Conservation (phyloP, 2,329 filamentous ascomycete genomes). For the Cladosporium halotolerans region DNA sequence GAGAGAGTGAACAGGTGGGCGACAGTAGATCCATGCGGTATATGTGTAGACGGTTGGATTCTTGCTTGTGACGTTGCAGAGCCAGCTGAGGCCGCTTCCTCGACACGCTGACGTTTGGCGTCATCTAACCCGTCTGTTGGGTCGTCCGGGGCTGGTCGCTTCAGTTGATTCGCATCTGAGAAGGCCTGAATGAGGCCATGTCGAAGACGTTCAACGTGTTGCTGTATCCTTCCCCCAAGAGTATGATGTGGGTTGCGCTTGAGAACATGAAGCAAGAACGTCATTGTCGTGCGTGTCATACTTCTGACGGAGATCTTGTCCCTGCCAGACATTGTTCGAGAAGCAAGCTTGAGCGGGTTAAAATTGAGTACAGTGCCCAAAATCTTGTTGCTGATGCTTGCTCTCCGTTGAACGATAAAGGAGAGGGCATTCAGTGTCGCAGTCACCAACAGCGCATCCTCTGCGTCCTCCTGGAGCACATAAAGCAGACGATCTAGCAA, state of each 20-base stretch:
- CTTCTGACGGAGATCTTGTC: constrained; percentile 79
- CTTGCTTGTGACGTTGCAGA: constrained; percentile 26
- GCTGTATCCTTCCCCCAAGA: constrained; percentile 69
- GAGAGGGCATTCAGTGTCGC: constrained; percentile 86
- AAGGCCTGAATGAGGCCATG: constrained; percentile 71
- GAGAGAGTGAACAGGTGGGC: constrained; percentile 85
- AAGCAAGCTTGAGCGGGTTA: constrained; percentile 76
- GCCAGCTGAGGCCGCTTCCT: constrained; percentile 41
- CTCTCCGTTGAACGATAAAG: constrained; percentile 73
- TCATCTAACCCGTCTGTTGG: constrained; percentile 65
- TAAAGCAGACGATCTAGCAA: constrained; percentile 81
- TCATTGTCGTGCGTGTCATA: constrained; percentile 87
- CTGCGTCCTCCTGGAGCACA: constrained; percentile 74
- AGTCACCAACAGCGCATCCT: constrained; percentile 82
- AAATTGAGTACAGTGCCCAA: constrained; percentile 80
- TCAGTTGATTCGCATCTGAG: constrained; percentile 63
- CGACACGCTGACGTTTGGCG: constrained; percentile 74
- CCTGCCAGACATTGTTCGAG: constrained; percentile 44
- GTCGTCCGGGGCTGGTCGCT: constrained; percentile 66
- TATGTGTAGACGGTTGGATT: constrained; percentile 36
- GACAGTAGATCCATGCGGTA: constrained; percentile 70
- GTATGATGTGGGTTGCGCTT: constrained; percentile 80
- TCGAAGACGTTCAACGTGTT: constrained; percentile 76
- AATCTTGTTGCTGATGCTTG: constrained; percentile 76
- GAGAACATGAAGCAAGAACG: constrained; percentile 73